phyloP scores from a whole-genome alignment of 2,329 filamentous ascomycete species.

The Monosporascus sp. region DNA sequence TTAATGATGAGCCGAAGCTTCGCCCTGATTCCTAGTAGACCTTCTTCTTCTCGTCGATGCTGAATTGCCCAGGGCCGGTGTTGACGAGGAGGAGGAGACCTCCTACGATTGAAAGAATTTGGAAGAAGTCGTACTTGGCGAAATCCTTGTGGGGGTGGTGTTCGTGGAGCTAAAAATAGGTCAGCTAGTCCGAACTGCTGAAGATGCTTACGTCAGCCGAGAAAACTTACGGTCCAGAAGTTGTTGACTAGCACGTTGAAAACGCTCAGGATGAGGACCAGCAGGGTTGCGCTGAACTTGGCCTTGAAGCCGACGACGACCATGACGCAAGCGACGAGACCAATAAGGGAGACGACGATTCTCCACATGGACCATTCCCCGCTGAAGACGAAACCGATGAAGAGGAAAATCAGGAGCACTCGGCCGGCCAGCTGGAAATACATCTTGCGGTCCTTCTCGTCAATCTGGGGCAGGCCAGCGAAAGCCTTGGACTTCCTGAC shows the following conservation, averaged over 20 bases:
- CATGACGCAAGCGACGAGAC: slow-evolving; percentile 92
- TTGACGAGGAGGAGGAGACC: slow-evolving; percentile 95
- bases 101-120: slow-evolving; percentile 96
- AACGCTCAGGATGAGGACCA: slow-evolving; percentile 90
- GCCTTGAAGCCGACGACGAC: slow-evolving; percentile 99
- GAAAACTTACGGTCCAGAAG: slow-evolving; percentile 88
- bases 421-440: slow-evolving; percentile 98
- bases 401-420: slow-evolving; percentile 94
- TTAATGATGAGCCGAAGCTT: background rate
- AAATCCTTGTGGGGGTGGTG: slow-evolving; percentile 99
- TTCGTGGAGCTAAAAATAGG: slow-evolving; percentile 68
- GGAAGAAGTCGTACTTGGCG: slow-evolving; percentile 99
- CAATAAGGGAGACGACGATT: slow-evolving; percentile 76
- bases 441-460: slow-evolving; percentile 99
- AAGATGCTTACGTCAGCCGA: background rate
- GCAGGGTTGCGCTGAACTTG: slow-evolving; percentile 93
- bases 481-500: slow-evolving; percentile 96
- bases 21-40: slow-evolving; percentile 63
- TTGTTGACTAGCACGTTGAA: slow-evolving; percentile 99
- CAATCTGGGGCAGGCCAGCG: slow-evolving; percentile 84
- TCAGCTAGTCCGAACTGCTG: slow-evolving; percentile 16
- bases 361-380: slow-evolving; percentile 90
- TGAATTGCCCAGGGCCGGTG: slow-evolving; percentile 96
- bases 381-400: slow-evolving; percentile 92
- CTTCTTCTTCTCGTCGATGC: slow-evolving; percentile 99